Evolutionary conservation across 176 grass and related monocot genomes (phyloP), one percentile per base, ranked within the genome.

Genomic region (Typha latifolia): DNA sequence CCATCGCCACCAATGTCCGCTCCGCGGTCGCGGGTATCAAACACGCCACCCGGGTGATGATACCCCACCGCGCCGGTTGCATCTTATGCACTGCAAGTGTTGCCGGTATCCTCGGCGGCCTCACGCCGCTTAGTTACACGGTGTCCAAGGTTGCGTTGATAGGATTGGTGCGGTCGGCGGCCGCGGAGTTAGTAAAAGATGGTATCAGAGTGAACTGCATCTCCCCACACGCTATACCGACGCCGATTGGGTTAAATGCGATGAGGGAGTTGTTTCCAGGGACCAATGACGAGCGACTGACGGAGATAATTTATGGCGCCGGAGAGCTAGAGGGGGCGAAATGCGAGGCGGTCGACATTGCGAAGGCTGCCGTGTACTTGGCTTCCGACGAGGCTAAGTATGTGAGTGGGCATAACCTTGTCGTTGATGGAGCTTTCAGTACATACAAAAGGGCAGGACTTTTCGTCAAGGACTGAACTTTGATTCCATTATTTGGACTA

Each of bases 21-120:
- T 84, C 88, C 10, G 19, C 48, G 51, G 82, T 91, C 12, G 85
- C 82, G 0, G 73, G 65, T 10, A 78, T 96, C 72, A 91, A 96
- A 82, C 80, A 96, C 79, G 93, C 88, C 9, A 77, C 85, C 19
- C 93, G 80, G 16, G 85, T 96, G 49, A 96, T 91, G 93, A 79
- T 82, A 37, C 82, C 93, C 0, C 78, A 52, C 0, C 62, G 66
- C 43, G 3, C 62, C 74, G 88, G 93, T 0, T 88, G 85, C 82
- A 66, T 96, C 20, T 69, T 96, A 26, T 96, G 83, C 78, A 89
- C 88, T 23, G 82, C 80, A 19, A 86, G 83, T 69, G 67, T 74
- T 47, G 43, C 77, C 48, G 88, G 88, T 12, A 51, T 79, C 32
- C 49, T 43, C 29, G 69, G 59, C n/a, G 78, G 80, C 12, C 1